A percentile compares a stretch with the other conserved stretches of the same genome.
Conservation (phyloP, 2,329 filamentous ascomycete species). For the Phaeosphaeria sp. region DNA sequence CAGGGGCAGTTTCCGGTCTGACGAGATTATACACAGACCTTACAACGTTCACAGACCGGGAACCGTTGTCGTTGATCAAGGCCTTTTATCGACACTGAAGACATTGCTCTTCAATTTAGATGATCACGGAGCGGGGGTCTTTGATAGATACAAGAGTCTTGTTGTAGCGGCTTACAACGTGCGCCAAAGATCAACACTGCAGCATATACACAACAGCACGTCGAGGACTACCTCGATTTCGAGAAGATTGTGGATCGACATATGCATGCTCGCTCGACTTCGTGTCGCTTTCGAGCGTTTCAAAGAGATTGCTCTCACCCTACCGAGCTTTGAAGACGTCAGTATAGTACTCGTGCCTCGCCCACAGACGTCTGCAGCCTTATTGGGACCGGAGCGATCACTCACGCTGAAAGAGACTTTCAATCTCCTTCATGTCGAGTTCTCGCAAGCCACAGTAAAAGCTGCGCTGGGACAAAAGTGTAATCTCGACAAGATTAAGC, state of each 20-base stretch:
- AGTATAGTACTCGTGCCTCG: neutral
- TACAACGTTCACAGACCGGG: neutral
- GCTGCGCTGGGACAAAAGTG: neutral
- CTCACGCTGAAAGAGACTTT: neutral
- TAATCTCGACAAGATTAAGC: slow-evolving; percentile 8
- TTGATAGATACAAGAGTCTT: neutral
- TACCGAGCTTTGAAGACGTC: neutral
- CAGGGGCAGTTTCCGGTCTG: neutral
- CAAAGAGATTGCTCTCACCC: slow-evolving; percentile 17
- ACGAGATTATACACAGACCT: neutral
- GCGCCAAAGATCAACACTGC: neutral
- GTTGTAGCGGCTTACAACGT: neutral
- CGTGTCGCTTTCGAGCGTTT: slow-evolving; percentile 28
- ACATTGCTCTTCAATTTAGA: neutral
- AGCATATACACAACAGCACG: neutral
- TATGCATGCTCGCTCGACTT: slow-evolving; percentile 27
- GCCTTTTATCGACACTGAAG: neutral
- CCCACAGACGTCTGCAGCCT: neutral
- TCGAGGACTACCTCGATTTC: slow-evolving; percentile 21
- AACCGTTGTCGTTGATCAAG: neutral
- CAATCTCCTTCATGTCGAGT: neutral
- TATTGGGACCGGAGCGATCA: neutral
- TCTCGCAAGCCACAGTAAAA: neutral
- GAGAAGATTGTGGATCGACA: slow-evolving; percentile 24
- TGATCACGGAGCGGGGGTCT: neutral